Conservation (phyloP, 352 stramenopile species). For the Phytophthora vignae region DNA sequence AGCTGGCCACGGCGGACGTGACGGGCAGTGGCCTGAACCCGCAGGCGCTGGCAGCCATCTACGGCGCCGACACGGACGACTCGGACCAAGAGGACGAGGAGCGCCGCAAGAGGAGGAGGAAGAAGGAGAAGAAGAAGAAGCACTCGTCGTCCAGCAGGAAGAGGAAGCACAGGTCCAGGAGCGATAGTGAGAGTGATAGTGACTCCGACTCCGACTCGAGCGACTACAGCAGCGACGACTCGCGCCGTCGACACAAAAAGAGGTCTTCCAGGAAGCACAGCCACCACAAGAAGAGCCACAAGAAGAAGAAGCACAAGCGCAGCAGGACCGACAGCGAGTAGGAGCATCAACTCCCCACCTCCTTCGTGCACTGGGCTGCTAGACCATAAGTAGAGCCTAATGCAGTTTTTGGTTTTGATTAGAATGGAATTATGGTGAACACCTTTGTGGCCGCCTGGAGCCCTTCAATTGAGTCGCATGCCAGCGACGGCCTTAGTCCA, state of each 20-base stretch:
- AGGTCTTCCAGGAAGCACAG: constrained; percentile 34
- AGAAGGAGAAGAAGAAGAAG: constrained; percentile 62
- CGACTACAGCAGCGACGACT: constrained; percentile 24
- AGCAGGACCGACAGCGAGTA: constrained; percentile 50
- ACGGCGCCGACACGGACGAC: constrained; percentile 40
- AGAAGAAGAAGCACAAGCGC: constrained; percentile 55
- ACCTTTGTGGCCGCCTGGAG: background rate
- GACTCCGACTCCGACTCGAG: constrained; percentile 14
- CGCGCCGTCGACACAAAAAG: constrained; percentile 25
- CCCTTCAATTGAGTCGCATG: background rate
- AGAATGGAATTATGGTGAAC: background rate
- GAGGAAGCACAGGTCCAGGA: constrained; percentile 30
- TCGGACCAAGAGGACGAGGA: constrained; percentile 1
- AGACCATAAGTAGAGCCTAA: constrained; percentile 4
- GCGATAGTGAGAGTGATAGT: constrained; percentile 20
- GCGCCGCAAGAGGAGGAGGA: constrained; percentile 37
- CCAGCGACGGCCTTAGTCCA: constrained; percentile 4
- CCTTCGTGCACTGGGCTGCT: background rate
- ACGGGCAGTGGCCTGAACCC: constrained; percentile 68
- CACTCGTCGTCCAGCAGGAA: constrained; percentile 20
- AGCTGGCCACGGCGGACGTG: constrained; percentile 22
- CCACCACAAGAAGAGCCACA: constrained; percentile 33
- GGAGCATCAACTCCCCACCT: background rate
- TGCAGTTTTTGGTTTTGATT: constrained; percentile 16
- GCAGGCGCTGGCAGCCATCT: constrained; percentile 74